Evolutionary conservation across 2,329 filamentous ascomycete species (phyloP).

Genomic region (Colletotrichum karsti): DNA sequence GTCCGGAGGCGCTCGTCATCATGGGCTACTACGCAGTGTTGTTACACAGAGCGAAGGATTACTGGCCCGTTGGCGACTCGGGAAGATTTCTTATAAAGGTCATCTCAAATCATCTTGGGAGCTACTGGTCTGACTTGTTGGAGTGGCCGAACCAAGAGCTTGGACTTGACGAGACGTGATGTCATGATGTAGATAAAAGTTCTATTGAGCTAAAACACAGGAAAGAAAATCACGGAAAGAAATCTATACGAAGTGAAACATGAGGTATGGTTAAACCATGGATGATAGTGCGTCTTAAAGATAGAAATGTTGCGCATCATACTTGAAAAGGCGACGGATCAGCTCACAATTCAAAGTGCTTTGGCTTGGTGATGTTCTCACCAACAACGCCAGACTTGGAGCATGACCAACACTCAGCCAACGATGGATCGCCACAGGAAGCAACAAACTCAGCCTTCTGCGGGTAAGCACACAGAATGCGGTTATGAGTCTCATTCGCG

Average conservation of each 20-base stretch:
- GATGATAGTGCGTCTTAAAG: too few relatives aligned
- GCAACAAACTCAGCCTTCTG: conserved; percentile 36
- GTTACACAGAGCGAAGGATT: conserved; percentile 40
- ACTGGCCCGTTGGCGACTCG: conserved; percentile 41
- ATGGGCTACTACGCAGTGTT: conserved; percentile 52
- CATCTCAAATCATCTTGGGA: conserved; percentile 31
- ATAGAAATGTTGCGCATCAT: too few relatives aligned
- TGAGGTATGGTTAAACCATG: too few relatives aligned
- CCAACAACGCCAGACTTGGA: not conserved
- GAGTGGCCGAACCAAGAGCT: conserved; percentile 31
- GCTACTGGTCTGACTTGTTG: conserved; percentile 36
- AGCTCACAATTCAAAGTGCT: not conserved
- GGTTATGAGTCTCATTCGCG: conserved; percentile 31
- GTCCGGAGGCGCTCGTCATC: conserved; percentile 39
- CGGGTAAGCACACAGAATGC: conserved; percentile 48
- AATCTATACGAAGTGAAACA: too few relatives aligned
- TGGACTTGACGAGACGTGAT: not conserved
- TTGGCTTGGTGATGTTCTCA: not conserved
- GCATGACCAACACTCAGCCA: conserved; percentile 2
- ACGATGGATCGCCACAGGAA: not conserved
- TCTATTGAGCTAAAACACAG: not conserved
- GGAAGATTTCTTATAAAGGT: conserved; percentile 33
- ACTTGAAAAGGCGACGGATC: too few relatives aligned
- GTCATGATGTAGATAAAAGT: too few relatives aligned
- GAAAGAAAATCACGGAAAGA: too few relatives aligned